Evolutionary conservation across 179 eudicot genomes (phyloP).

Genomic region (Drosera spatulata): DNA sequence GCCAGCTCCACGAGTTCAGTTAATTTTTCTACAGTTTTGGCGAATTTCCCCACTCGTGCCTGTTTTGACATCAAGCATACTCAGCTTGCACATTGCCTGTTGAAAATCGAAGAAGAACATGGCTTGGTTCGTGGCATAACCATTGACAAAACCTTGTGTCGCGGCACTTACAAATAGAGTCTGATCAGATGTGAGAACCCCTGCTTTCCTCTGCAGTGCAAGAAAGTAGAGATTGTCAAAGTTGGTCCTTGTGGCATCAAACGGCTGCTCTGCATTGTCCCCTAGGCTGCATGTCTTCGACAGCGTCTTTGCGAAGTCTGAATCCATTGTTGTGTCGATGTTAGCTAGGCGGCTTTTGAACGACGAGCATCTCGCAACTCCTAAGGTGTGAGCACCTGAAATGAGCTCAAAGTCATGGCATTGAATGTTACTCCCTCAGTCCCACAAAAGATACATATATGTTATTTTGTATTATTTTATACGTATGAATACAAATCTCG

Average conservation of each 20-base stretch:
- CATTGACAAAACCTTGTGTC: constrained; percentile 45
- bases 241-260: constrained; percentile 40
- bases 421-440: too few relatives aligned
- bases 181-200: constrained; percentile 68
- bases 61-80: constrained; percentile 58
- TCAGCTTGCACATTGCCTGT: constrained; percentile 69
- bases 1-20: constrained; percentile 14
- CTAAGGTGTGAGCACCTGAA: constrained; percentile 81
- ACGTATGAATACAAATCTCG: too few relatives aligned
- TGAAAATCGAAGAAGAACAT: constrained; percentile 72
- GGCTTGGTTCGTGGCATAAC: constrained; percentile 65
- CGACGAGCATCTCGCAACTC: constrained; percentile 79
- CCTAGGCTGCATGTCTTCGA: constrained; percentile 49
- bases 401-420: too few relatives aligned
- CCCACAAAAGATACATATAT: too few relatives aligned
- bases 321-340: constrained; percentile 44
- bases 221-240: constrained; percentile 63
- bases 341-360: constrained; percentile 58
- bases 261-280: constrained; percentile 62
- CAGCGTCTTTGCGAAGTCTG: constrained; percentile 40
- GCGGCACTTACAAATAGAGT: constrained; percentile 35
- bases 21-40: constrained; percentile 40
- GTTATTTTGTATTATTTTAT: too few relatives aligned
- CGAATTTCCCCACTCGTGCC: constrained; percentile 58
- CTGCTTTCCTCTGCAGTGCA: constrained; percentile 36